Evolutionary conservation across 768 basidiomycete genomes (phyloP), one percentile per base, ranked within the genome.

Genomic region (Cystobasidium onofrii): DNA sequence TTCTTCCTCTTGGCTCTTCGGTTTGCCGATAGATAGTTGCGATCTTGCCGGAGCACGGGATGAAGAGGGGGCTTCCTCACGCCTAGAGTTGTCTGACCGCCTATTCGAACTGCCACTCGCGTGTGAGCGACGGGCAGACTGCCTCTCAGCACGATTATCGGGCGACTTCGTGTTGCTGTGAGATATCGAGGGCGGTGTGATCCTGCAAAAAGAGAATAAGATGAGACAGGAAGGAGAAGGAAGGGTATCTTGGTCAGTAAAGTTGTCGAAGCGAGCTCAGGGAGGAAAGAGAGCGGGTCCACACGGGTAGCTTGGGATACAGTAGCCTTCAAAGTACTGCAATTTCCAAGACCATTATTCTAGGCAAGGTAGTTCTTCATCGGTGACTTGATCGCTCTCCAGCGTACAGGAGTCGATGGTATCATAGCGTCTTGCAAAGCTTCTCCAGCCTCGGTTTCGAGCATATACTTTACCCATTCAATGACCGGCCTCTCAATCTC

Each of bases 401-500:
- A 39, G 39, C 6, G 7, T 6, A 6, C 15, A 15, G 39, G 39
- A 6, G 46, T 20, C 6, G 46, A 50, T 50, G 46, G 46, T 12
- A 50, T 12, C 17, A 4, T n/a, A n/a, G n/a, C n/a, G n/a, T n/a
- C 25, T 18, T 61, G 10, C 25, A 27, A 33, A 12, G 31, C 31
- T 18, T 33, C 23, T n/a, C 15, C 18, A 33, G 25, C 12, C 31
- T 61, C 17, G 9, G 23, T 17, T 18, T 39, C 12, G 15, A n/a
- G 20, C 61, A 41, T 64, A 41, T 64, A 41, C 63, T 10, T 64
- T 46, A 46, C 63, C 63, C 39, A 34, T 36, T 46, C n/a, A 20
- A 13, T 41, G 36, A 29, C 39, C 63, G 27, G 36, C 23, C 36
- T 39, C 60, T 61, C 60, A 39, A 33, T 15, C 25, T 27, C 31